Evolutionary conservation across 2,329 filamentous ascomycete species (phyloP).

Genomic region (Penicillium sp.): DNA sequence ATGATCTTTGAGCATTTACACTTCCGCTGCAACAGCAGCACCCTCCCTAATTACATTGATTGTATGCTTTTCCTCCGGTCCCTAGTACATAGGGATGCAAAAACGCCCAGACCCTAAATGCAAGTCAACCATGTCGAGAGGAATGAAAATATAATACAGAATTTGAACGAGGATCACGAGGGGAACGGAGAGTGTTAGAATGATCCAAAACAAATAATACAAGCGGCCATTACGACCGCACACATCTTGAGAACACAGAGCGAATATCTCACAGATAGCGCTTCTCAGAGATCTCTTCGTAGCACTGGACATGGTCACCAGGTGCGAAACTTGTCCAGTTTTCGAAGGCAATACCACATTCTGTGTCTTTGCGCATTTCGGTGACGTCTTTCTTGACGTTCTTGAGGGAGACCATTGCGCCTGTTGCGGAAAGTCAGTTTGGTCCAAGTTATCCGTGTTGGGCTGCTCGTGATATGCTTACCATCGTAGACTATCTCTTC

Average conservation of each 20-base stretch:
- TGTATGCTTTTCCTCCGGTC: not conserved
- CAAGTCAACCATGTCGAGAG: slow-evolving; percentile 10
- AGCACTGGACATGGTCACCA: slow-evolving; percentile 85
- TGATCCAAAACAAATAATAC: not conserved
- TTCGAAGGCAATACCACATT: slow-evolving; percentile 86
- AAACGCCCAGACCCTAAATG: slow-evolving; percentile 16
- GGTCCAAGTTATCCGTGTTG: not conserved
- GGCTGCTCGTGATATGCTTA: slow-evolving; percentile 48
- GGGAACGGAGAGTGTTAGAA: slow-evolving; percentile 6
- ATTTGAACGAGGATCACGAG: not conserved
- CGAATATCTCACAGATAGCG: slow-evolving; percentile 45
- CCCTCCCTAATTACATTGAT: slow-evolving; percentile 5
- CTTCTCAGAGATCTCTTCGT: slow-evolving; percentile 74
- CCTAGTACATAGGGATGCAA: slow-evolving; percentile 5
- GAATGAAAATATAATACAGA: slow-evolving; percentile 13
- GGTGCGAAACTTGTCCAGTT: slow-evolving; percentile 72
- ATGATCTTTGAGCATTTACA: slow-evolving; percentile 9
- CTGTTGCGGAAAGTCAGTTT: slow-evolving; percentile 46
- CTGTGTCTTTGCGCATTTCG: slow-evolving; percentile 87
- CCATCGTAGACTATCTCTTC: slow-evolving; percentile 76
- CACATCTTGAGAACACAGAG: not conserved
- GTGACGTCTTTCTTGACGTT: slow-evolving; percentile 87
- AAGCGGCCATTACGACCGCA: slow-evolving; percentile 1
- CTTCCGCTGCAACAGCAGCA: not conserved
- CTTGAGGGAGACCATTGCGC: slow-evolving; percentile 76